phyloP scores from a whole-genome alignment of 2,329 filamentous ascomycete species.

The Metarhizium sp. region DNA sequence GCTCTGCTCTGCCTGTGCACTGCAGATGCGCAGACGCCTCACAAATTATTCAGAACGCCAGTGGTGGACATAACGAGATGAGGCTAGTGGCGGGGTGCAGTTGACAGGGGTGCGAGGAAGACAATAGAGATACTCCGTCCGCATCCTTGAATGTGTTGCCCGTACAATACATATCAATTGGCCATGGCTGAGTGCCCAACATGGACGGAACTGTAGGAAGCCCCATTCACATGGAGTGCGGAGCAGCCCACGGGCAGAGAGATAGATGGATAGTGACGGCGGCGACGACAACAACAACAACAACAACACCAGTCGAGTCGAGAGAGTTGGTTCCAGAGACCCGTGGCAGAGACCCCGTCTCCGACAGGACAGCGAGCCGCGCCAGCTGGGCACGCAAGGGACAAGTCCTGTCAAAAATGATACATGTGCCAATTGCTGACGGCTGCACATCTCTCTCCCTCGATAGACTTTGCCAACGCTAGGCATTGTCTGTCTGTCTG shows the following conservation, averaged over 20 bases:
- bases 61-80: conserved; percentile 2
- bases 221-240: neutral
- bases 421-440: neutral
- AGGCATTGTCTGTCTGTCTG: neutral
- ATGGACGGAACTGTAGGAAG: neutral
- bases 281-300: neutral
- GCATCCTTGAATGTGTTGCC: neutral
- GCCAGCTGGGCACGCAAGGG: neutral
- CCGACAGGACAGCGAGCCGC: neutral
- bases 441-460: neutral
- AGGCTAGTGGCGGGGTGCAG: conserved; percentile 7
- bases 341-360: too few relatives aligned
- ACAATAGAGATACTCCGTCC: conserved; percentile 7
- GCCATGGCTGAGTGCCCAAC: neutral
- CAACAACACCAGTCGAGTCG: too few relatives aligned
- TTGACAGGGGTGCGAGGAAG: neutral
- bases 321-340: too few relatives aligned
- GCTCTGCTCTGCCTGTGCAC: conserved; percentile 7
- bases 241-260: neutral
- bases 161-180: conserved; percentile 3
- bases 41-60: neutral
- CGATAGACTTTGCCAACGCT: conserved; percentile 1
- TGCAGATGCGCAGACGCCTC: conserved; percentile 6
- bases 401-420: neutral
- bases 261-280: neutral